Evolutionary conservation across 495 filamentous ascomycete genomes (phyloP).

Genomic region (Parathielavia appendiculata): DNA sequence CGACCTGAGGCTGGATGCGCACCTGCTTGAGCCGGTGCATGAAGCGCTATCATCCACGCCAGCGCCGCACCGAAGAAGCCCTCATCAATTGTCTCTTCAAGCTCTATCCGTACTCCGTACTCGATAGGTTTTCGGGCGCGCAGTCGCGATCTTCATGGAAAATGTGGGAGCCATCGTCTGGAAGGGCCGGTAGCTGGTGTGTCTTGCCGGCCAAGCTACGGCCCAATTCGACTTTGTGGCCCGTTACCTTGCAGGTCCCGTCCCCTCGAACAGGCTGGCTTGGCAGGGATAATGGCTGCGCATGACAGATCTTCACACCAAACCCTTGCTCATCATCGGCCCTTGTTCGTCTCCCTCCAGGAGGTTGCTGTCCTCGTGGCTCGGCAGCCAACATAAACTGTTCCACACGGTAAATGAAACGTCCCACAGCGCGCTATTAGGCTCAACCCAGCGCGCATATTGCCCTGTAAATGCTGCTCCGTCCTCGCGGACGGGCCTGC

Average conservation of each 20-base stretch:
- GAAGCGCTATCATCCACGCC: constrained; percentile 5
- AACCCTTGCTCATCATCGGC: constrained; percentile 23
- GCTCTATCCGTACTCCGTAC: background rate
- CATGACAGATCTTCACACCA: constrained; percentile 24
- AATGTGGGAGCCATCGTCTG: background rate
- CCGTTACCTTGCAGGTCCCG: constrained; percentile 23
- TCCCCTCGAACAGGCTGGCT: constrained; percentile 18
- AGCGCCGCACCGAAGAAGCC: background rate
- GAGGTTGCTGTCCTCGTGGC: constrained; percentile 5
- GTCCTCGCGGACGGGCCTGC: background rate
- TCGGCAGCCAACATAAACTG: constrained; percentile 10
- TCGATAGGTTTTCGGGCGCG: background rate
- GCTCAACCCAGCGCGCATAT: constrained; percentile 18
- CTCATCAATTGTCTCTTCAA: too few relatives aligned
- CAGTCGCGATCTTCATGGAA: background rate
- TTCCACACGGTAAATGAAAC: constrained; percentile 13
- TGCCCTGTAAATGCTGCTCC: constrained; percentile 6
- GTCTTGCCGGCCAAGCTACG: constrained; percentile 13
- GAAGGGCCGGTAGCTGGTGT: constrained; percentile 14
- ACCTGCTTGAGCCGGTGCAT: constrained; percentile 18
- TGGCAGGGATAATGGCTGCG: constrained; percentile 21
- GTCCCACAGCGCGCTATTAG: constrained; percentile 22
- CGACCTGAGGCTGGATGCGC: constrained; percentile 14
- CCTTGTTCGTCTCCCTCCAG: constrained; percentile 6
- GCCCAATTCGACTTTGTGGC: constrained; percentile 19